Evolutionary conservation across 345 rosid species (phyloP), one percentile per base, ranked within the genome.

Genomic region (Citrus hindsii): DNA sequence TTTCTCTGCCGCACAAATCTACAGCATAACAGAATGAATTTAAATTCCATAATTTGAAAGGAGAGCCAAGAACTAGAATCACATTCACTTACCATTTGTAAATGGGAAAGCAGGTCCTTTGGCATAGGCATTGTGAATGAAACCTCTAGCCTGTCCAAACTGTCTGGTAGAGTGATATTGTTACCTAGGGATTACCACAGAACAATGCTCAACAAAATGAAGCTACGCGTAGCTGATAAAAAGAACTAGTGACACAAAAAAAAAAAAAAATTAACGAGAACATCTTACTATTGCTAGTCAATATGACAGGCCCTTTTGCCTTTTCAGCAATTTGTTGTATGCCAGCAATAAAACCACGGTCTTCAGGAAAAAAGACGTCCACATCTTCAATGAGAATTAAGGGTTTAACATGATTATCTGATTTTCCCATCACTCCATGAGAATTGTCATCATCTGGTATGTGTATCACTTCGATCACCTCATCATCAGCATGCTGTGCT

Each of bases 371-470:
- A 77, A 79, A 74, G 78, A 96, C 81, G 83, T 96, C 98, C 73
- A 96, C 97, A 85, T 96, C 99, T 86, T 96, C 99, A 63, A 96
- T 89, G 77, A 96, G 93, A 85, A 94, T 89, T 82, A 96, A 88
- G 71, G 92, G 87, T 83, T 88, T 92, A 76, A 87, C 70, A 80
- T 48, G 72, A 38, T 89, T 82, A 58, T 59, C 86, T 80, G 78
- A 78, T 30, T 79, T 79, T 76, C 61, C 84, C 77, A 37, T 58
- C 64, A 77, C 79, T 67, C 69, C 82, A 65, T 5, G 38, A 58
- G 75, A 76, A 48, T 61, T 73, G 59, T 82, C 89, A 68, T 80
- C 82, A 74, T 90, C 85, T 40, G 83, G 27, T 75, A 81, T 25
- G 27, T 68, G 82, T 74, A 82, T 77, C 71, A 86, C 64, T 82